Base-by-base conservation (phyloP, 768 basidiomycete species). In the Clitopilus hobsonii region DNA sequence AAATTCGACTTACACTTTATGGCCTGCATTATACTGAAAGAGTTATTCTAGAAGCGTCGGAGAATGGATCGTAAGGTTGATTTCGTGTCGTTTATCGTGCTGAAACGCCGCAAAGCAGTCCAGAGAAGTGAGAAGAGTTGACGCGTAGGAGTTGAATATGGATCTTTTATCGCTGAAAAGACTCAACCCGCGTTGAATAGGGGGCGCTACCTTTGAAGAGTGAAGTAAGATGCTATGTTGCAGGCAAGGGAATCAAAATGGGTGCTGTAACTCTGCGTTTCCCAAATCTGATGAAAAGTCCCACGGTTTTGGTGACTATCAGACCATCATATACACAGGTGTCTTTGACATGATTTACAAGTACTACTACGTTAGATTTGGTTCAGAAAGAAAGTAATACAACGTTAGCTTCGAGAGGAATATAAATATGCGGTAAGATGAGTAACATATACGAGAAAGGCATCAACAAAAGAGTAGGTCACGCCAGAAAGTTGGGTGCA, bases 1-100 rank as follows among this genome's bases (percentile, higher is more conserved):
- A 13, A 24, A 13, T 11, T 51, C 16, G 41, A 60, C 84, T 58
- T 63, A 91, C 91, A 94, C 82, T 94, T 93, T 67, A 93, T 94
- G 68, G 91, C 88, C 79, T 93, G 90, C 91, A 93, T 93, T 68
- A 61, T 76, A 69, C 62, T 63, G 41, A 45, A 45, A 45, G 11
- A 45, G 41, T 45, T 48, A 48, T 55, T 61, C 63, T 63, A 62
- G 56, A 45, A 20, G 16, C 22, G 41, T 45, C 41, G 41, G 49
- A 26, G 54, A 53, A 52, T 53, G 51, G 53, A 49, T 56, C 54
- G 56, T 62, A 59, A 56, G 41, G 53, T 54, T 58, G 52, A 55
- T 60, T 30, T 59, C 56, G 63, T 65, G 49, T 60, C 52, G 57
- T 59, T 60, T 61, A 61, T 65, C 58, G 55, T 61, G 58, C 54